Evolutionary conservation across 2,329 filamentous ascomycete genomes (phyloP).

Genomic region (Colletotrichum sp.): DNA sequence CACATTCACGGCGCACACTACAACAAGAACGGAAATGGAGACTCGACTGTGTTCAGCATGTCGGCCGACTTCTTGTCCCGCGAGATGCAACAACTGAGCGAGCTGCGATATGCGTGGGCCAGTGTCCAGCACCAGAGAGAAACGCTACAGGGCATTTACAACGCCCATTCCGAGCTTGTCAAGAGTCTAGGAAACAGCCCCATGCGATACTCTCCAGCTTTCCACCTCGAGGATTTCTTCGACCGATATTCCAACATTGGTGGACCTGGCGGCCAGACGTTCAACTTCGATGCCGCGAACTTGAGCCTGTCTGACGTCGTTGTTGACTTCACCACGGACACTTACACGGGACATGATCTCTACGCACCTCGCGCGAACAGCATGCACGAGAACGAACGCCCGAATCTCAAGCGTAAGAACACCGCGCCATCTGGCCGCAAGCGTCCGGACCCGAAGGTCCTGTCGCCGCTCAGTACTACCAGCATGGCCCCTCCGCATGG

Average conservation of each 20-base stretch:
- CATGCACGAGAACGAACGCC: conserved; percentile 34
- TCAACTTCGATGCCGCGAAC: conserved; percentile 75
- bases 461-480: conserved; percentile 37
- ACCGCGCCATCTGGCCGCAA: conserved; percentile 42
- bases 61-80: conserved; percentile 74
- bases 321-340: conserved; percentile 64
- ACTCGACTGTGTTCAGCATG: conserved; percentile 67
- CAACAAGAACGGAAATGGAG: conserved; percentile 56
- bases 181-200: conserved; percentile 71
- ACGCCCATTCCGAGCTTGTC: conserved; percentile 81
- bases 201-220: conserved; percentile 78
- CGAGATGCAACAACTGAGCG: conserved; percentile 81
- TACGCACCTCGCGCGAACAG: conserved; percentile 45
- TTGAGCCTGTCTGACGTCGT: conserved; percentile 72
- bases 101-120: conserved; percentile 77
- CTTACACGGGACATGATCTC: conserved; percentile 54
- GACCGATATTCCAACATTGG: conserved; percentile 73
- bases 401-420: conserved; percentile 56
- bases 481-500: conserved; percentile 31
- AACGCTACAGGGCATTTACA: conserved; percentile 78
- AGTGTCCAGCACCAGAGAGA: conserved; percentile 82
- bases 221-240: conserved; percentile 88
- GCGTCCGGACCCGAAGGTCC: conserved; percentile 42
- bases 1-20: conserved; percentile 89
- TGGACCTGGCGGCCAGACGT: conserved; percentile 62